phyloP scores from a whole-genome alignment of 1,284 basidiomycete genomes.

The Pulveroboletus ridleyi region DNA sequence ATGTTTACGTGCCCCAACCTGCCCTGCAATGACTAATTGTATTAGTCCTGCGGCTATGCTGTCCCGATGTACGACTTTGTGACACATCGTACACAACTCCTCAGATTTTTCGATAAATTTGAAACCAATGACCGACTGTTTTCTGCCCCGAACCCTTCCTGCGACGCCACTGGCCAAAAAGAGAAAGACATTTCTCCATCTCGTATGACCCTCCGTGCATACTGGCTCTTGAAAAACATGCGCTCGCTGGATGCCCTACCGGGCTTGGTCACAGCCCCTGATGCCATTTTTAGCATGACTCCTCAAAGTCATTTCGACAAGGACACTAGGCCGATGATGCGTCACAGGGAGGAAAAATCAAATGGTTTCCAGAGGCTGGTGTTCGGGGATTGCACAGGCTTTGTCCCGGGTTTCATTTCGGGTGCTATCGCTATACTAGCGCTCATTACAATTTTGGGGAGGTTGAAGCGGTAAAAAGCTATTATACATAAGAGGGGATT shows the following conservation, averaged over 20 bases:
- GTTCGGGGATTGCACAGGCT: conserved; percentile 21
- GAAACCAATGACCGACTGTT: conserved; percentile 34
- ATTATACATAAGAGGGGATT: too few species aligned
- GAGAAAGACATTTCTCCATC: conserved; percentile 20
- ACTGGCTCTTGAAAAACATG: conserved; percentile 52
- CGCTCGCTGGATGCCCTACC: conserved; percentile 57
- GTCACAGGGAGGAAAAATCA: neutral
- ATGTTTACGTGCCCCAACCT: neutral
- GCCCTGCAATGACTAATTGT: too few species aligned
- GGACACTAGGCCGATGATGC: conserved; percentile 21
- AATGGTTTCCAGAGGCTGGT: neutral
- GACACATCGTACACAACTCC: conserved; percentile 49
- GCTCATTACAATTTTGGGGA: conserved; percentile 17
- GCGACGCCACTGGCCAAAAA: conserved; percentile 16
- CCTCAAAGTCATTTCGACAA: conserved; percentile 28
- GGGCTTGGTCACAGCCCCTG: conserved; percentile 38
- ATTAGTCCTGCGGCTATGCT: conserved; percentile 58
- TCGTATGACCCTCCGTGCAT: conserved; percentile 46
- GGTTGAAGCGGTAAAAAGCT: conserved; percentile 10
- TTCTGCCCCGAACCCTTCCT: conserved; percentile 1
- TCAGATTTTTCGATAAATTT: conserved; percentile 34
- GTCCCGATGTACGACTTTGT: conserved; percentile 58
- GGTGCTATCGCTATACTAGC: conserved; percentile 19
- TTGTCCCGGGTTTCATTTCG: conserved; percentile 24
- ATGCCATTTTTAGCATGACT: conserved; percentile 18